Percentiles rank a stretch among this genome's conserved stretches.
These are phyloP conservation scores for Marchantia paleacea DNA, from an alignment of 225 moss, liverwort and hornwort species.

Conservation along the genomic window DNA sequence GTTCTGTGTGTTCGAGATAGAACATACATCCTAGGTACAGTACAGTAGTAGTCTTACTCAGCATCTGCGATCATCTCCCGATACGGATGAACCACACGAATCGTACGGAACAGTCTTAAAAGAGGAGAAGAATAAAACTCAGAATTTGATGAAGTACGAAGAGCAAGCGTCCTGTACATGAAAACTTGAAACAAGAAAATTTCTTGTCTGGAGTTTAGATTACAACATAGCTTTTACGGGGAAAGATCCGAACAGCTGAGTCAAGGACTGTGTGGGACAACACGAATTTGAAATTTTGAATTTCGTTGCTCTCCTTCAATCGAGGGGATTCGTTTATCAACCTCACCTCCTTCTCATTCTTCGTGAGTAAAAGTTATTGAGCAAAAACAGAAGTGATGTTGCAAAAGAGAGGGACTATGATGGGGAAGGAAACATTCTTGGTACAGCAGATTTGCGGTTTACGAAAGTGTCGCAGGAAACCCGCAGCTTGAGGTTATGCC, in stretches of 20 bases:
- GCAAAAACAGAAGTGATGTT: not conserved
- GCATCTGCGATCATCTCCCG: too few species aligned
- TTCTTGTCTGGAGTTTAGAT: not conserved
- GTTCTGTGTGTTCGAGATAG: too few species aligned
- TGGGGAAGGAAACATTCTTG: not conserved
- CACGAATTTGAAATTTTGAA: not conserved
- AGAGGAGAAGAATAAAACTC: not conserved
- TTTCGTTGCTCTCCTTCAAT: not conserved
- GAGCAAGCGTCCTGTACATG: not conserved
- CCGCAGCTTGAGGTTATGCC: constrained; percentile 21
- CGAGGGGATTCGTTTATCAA: too few species aligned
- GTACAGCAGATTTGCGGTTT: not conserved
- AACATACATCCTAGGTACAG: too few species aligned
- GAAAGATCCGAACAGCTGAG: too few species aligned
- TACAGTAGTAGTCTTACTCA: too few species aligned
- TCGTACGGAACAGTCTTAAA: not conserved
- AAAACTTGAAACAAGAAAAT: not conserved
- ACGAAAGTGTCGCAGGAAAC: not conserved
- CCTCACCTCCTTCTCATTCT: too few species aligned
- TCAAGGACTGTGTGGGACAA: not conserved
- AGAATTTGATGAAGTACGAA: not conserved
- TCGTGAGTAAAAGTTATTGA: not conserved
- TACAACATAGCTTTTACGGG: not conserved
- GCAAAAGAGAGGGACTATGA: not conserved
- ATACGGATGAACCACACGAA: too few species aligned